Percentiles rank a stretch among this genome's conserved stretches.
These are phyloP conservation scores for Solanum ossicruentum DNA, from an alignment of 257 asterid genomes.

Conservation along the genomic window DNA sequence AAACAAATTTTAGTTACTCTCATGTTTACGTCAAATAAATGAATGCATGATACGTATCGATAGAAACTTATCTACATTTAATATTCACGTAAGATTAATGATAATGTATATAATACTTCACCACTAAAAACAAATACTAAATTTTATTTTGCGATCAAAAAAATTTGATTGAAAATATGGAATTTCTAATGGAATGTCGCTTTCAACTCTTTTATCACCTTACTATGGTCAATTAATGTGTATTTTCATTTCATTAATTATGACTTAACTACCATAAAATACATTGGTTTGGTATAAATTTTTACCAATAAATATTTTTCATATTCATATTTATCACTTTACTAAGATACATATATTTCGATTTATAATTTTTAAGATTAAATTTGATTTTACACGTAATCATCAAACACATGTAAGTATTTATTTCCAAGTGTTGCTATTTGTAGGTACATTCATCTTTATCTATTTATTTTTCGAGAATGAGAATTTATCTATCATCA, in stretches of 20 bases:
- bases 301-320: too few relatives aligned
- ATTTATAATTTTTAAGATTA: too few relatives aligned
- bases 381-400: too few relatives aligned
- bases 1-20: not conserved
- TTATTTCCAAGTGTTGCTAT: not conserved
- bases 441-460: not conserved
- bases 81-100: not conserved
- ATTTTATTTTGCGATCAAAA: not conserved
- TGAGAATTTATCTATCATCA: fast-evolving
- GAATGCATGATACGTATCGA: not conserved
- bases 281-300: too few relatives aligned
- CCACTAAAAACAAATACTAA: not conserved
- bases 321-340: not conserved
- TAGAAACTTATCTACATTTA: not conserved
- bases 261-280: not conserved
- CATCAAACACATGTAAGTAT: not conserved
- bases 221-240: not conserved
- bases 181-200: not conserved
- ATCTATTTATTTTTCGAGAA: not conserved
- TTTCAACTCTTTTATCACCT: not conserved
- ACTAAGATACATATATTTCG: too few relatives aligned
- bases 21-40: not conserved
- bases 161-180: not conserved
- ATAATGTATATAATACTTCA: not conserved
- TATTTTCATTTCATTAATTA: not conserved